Conservation (phyloP, 2,329 filamentous ascomycete species). For the Parascedosporium putredinis region DNA sequence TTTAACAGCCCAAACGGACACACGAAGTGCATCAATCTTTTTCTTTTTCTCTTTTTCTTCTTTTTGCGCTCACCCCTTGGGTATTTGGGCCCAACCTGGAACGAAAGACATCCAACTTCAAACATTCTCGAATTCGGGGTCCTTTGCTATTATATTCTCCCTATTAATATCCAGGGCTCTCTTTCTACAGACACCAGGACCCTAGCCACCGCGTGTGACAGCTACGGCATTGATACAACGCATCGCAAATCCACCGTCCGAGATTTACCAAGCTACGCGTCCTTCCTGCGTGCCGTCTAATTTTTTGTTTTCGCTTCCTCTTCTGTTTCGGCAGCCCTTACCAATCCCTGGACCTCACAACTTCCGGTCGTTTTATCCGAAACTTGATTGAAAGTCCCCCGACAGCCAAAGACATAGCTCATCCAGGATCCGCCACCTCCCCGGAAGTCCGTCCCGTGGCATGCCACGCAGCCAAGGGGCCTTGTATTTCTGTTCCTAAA, state of each 20-base stretch:
- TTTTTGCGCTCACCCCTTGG: no score
- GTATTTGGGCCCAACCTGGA: no score
- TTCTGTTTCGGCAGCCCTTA: not conserved
- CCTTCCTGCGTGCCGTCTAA: not conserved
- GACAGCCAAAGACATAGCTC: not conserved
- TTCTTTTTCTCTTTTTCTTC: no score
- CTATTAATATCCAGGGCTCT: no score
- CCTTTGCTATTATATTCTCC: not conserved
- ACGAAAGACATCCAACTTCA: no score
- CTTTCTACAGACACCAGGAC: not conserved
- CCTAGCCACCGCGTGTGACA: not conserved
- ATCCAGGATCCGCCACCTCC: not conserved
- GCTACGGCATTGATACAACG: not conserved
- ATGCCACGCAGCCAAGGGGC: not conserved
- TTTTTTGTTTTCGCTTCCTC: not conserved
- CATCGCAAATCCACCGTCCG: not conserved
- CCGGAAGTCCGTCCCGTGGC: constrained; percentile 4
- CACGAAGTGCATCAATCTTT: no score
- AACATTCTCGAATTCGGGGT: not conserved
- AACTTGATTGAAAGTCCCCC: constrained; percentile 1
- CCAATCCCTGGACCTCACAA: not conserved
- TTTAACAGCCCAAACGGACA: no score
- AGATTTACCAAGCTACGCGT: not conserved
- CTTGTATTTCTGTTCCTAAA: not conserved
- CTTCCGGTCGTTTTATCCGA: constrained; percentile 2